Evolutionary conservation across 1,139 yeast genomes (phyloP), one percentile per base, ranked within the genome.

Genomic region (Meyerozyma athensensis): DNA sequence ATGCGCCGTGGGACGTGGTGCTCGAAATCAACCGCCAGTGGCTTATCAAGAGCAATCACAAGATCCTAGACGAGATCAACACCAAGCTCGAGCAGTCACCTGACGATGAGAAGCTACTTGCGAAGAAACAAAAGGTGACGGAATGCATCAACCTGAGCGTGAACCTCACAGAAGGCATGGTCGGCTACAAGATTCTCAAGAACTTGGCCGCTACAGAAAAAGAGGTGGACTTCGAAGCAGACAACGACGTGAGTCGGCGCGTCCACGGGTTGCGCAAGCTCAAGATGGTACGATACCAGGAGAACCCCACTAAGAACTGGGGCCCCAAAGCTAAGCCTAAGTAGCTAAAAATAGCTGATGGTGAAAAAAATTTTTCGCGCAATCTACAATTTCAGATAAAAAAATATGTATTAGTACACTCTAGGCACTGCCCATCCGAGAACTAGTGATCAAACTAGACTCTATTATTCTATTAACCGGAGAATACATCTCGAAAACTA

Each of bases 291-390:
- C 72, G 96, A 48, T 90, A 74, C 60, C 98, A 89, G 58, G 89
- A 82, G 53, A 90, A 90, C 56, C 98, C 98, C 9, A 76, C 86
- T 2, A 86, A 84, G 59, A 82, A 86, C 56, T 92, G 98, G 98
- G 98, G 98, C 0, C 98, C 97, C 26, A 86, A 85, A 63, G 79
- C 95, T 4, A 77, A 81, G 51, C 92, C 92, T 4, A 37, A 38
- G 21, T 28, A 28, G 30, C 35, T 22, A 33, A 22, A 33, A 20
- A 33, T 31, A 19, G 12, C 4, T 14, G 18, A n/a, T 9, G 16
- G 28, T 12, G 14, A n/a, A 24, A 24, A 24, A 24, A n/a, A 6
- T 24, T 24, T 12, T 12, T 10, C 8, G 28, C 28, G 28, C 28
- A 14, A 24, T 19, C 24, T 31, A 19, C 20, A 28, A n/a, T 6